Conservation (phyloP, 345 rosid species). For the Aquilaria sinensis region DNA sequence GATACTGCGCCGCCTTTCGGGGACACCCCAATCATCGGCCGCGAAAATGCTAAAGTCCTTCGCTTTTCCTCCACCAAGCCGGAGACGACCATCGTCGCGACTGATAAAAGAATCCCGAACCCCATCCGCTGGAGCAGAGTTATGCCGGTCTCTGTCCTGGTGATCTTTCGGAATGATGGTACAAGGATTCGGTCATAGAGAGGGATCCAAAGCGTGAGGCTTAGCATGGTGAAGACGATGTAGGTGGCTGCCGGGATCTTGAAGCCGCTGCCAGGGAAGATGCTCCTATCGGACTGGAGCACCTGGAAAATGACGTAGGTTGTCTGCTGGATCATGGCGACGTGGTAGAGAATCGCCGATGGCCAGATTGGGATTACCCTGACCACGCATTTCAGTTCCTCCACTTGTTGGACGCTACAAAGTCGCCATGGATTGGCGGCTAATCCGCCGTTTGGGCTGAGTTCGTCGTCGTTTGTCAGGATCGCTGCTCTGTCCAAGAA, state of each 20-base stretch:
- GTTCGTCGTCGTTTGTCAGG: conserved; percentile 2
- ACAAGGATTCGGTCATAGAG: conserved; percentile 21
- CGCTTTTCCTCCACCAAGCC: conserved; percentile 14
- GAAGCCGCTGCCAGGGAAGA: conserved; percentile 5
- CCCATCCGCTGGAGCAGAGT: conserved; percentile 13
- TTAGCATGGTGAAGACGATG: conserved; percentile 17
- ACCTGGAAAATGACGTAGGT: conserved; percentile 11
- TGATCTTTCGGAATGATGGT: conserved; percentile 11
- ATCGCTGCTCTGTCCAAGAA: conserved; percentile 10
- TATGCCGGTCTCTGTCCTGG: conserved; percentile 3
- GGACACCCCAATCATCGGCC: conserved; percentile 9
- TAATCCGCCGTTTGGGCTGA: neutral
- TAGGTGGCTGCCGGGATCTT: conserved; percentile 13
- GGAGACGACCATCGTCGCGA: conserved; percentile 3
- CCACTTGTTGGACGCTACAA: conserved; percentile 16
- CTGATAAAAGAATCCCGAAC: conserved; percentile 7
- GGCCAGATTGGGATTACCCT: conserved; percentile 12
- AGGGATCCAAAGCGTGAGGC: conserved; percentile 22
- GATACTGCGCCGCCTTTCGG: conserved; percentile 10
- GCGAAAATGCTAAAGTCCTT: conserved; percentile 8
- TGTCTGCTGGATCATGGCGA: neutral
- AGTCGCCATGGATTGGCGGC: conserved; percentile 8
- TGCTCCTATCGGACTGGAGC: conserved; percentile 6
- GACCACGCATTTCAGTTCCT: conserved; percentile 10
- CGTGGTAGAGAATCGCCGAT: conserved; percentile 5